A percentile compares a stretch with the other conserved stretches of the same genome.
Evolutionary conservation across 345 rosid genomes (phyloP).

Genomic region (Dimocarpus longan): DNA sequence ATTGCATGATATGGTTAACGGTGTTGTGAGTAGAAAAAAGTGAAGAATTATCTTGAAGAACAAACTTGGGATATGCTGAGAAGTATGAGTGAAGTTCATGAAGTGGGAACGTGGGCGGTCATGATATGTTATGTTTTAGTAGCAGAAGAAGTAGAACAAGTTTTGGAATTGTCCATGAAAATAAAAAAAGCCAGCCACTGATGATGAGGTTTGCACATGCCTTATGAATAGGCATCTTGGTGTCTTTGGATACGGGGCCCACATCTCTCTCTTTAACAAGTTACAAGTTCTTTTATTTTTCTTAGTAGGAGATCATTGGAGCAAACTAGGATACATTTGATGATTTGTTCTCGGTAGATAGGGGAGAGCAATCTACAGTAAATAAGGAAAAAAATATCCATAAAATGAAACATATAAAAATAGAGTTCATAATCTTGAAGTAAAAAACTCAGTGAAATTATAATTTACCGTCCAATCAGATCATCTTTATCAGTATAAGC

Average conservation of each 20-base stretch:
- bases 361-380: too few species aligned
- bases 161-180: background rate
- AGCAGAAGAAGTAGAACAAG: slow-evolving; percentile 8
- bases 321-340: too few species aligned
- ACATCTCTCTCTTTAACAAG: background rate
- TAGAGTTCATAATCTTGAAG: too few species aligned
- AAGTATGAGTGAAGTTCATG: background rate
- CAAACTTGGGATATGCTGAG: background rate
- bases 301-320: too few species aligned
- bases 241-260: background rate
- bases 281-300: too few species aligned
- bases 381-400: too few species aligned
- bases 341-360: too few species aligned
- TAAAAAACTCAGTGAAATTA: too few species aligned
- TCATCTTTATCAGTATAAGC: too few species aligned
- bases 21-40: background rate
- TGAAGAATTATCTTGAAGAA: background rate
- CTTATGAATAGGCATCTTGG: background rate
- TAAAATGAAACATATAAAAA: too few species aligned
- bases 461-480: too few species aligned
- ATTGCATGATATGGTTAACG: background rate
- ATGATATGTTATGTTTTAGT: background rate
- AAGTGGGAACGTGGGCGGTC: background rate
- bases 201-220: slow-evolving; percentile 42
- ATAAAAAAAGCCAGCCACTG: slow-evolving; percentile 29